Evolutionary conservation across 495 filamentous ascomycete species (phyloP), one percentile per base, ranked within the genome.

Genomic region (Achaetomiella virescens): DNA sequence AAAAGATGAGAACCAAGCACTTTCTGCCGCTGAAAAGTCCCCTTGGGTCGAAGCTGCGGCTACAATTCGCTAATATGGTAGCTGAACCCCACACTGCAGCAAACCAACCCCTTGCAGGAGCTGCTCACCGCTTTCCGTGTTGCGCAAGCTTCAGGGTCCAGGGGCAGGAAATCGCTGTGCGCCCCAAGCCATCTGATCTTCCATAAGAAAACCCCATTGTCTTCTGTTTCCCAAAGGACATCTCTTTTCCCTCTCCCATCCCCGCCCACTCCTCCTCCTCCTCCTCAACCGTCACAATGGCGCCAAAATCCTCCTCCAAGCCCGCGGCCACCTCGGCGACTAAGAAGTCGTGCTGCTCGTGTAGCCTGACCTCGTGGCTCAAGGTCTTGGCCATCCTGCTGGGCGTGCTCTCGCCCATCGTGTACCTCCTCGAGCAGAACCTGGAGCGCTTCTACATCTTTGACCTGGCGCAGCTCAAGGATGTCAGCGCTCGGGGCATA

Each of bases 371-470:
- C 51, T 60, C 62, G 55, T 54, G 70, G 49, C 71, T 87, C 62
- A 82, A 76, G 61, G 61, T 82, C 65, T 61, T 88, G 55, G 79
- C 81, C 62, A 66, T 87, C 62, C 61, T 88, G 48, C 58, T 87
- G 48, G 85, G 78, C 48, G 57, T 83, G 5, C 69, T 88, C 48
- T 68, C 82, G 2, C 77, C 82, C 38, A 55, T 88, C 37, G 78
- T 80, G 68, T 82, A 78, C 74, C 75, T 78, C 61, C 63, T 90
- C 52, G 84, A 91, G 65, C 75, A 82, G 48, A 81, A 84, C 63
- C 78, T 91, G 24, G 80, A 87, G 48, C 77, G 71, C 50, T 87
- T 90, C 77, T 92, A 89, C 78, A 81, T 91, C 70, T 91, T 95
- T 71, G 67, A 81, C 33, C 78, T 79, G 3, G 74, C 72, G 36